Evolutionary conservation across 805 yeast genomes (phyloP).

Genomic region (Sugiyamaella valdiviana): DNA sequence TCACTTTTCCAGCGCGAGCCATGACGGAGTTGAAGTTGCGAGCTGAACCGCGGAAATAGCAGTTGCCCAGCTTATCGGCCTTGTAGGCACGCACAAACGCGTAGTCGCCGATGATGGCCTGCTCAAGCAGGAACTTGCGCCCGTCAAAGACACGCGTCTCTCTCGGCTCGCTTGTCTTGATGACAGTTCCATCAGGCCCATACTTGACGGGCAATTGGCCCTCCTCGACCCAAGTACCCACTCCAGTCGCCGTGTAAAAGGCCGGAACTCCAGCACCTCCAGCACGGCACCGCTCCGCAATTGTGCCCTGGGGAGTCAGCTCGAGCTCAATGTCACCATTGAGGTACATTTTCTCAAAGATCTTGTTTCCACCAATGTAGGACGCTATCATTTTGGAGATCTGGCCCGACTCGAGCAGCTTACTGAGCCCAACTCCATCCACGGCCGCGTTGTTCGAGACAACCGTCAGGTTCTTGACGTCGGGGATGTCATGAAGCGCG

Average conservation of each 20-base stretch:
- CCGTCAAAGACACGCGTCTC: constrained; percentile 38
- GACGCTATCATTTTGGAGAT: constrained; percentile 39
- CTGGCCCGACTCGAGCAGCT: constrained; percentile 37
- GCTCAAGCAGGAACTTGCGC: constrained; percentile 35
- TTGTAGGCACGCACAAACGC: constrained; percentile 40
- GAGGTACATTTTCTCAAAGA: constrained; percentile 36
- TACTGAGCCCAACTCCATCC: constrained; percentile 37
- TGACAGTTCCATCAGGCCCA: constrained; percentile 31
- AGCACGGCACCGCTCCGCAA: constrained; percentile 41
- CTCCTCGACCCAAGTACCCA: constrained; percentile 41
- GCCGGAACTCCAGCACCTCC: constrained; percentile 44
- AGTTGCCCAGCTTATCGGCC: constrained; percentile 40
- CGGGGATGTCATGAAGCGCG: constrained; percentile 30
- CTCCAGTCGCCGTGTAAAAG: constrained; percentile 41
- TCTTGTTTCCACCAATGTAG: constrained; percentile 38
- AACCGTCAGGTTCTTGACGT: constrained; percentile 35
- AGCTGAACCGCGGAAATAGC: constrained; percentile 41
- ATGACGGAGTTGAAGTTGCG: constrained; percentile 39
- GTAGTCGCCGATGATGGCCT: constrained; percentile 38
- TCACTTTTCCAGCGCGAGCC: constrained; percentile 38
- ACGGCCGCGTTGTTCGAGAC: constrained; percentile 43
- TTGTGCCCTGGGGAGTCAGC: constrained; percentile 40
- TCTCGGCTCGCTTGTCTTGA: constrained; percentile 33
- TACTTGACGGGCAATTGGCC: constrained; percentile 40
- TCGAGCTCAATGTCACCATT: constrained; percentile 39